Evolutionary conservation across 1,139 yeast species (phyloP).

Genomic region (Protomyces inundatus): DNA sequence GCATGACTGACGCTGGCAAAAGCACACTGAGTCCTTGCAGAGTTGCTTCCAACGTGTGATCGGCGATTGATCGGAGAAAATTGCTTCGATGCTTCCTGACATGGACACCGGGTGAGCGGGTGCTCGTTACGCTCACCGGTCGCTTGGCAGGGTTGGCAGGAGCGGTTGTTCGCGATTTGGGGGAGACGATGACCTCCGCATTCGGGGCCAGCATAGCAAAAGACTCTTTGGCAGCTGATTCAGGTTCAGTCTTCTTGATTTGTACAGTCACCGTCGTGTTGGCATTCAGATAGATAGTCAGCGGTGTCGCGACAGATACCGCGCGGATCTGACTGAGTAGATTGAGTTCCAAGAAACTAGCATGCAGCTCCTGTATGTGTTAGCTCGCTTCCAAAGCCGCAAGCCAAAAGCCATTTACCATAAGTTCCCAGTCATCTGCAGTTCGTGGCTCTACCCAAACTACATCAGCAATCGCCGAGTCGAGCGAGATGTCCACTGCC

Average conservation of each 20-base stretch:
- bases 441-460: slow-evolving; percentile 74
- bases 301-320: slow-evolving; percentile 53
- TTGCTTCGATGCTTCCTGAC: slow-evolving; percentile 7
- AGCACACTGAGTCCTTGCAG: slow-evolving; percentile 1
- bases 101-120: not conserved
- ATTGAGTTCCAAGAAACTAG: slow-evolving; percentile 66
- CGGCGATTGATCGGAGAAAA: slow-evolving; percentile 21
- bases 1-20: slow-evolving; percentile 6
- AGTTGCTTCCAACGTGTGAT: not conserved
- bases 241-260: slow-evolving; percentile 59
- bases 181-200: slow-evolving; percentile 80
- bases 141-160: slow-evolving; percentile 31
- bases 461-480: slow-evolving; percentile 51
- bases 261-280: slow-evolving; percentile 57
- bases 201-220: slow-evolving; percentile 63
- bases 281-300: slow-evolving; percentile 64
- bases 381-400: slow-evolving; percentile 43
- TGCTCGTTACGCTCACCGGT: not conserved
- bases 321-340: slow-evolving; percentile 77
- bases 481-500: slow-evolving; percentile 42
- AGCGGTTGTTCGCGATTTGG: slow-evolving; percentile 51
- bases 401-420: not conserved
- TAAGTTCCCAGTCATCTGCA: slow-evolving; percentile 77
- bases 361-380: slow-evolving; percentile 54
- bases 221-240: slow-evolving; percentile 33